Evolutionary conservation across 73 alveolate species (phyloP).

Genomic region (Breviolum minutum): DNA sequence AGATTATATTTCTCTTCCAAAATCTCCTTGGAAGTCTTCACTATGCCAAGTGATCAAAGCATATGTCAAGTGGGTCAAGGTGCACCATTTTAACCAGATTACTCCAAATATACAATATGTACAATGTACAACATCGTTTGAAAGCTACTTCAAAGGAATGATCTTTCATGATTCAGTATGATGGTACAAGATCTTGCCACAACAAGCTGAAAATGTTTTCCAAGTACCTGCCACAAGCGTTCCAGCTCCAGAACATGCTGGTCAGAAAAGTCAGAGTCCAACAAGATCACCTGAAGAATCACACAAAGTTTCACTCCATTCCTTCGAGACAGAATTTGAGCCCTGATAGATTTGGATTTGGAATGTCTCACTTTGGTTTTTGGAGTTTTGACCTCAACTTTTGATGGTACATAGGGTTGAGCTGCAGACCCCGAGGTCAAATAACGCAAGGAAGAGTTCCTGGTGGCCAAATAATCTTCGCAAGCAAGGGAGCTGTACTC

Average conservation of each 20-base stretch:
- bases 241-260: slow-evolving; percentile 46
- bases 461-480: not conserved
- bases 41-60: not conserved
- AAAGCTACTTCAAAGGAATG: too few species aligned
- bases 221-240: slow-evolving; percentile 11
- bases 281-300: slow-evolving; percentile 1
- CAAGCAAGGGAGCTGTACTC: too few species aligned
- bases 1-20: not conserved
- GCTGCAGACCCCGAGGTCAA: slow-evolving; percentile 63
- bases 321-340: too few species aligned
- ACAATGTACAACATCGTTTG: not conserved
- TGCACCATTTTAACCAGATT: not conserved
- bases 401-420: not conserved
- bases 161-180: not conserved
- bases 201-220: not conserved
- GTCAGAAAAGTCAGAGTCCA: not conserved
- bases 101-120: not conserved
- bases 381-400: too few species aligned
- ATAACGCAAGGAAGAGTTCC: slow-evolving; percentile 70
- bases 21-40: not conserved
- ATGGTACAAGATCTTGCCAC: not conserved
- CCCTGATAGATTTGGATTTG: too few species aligned
- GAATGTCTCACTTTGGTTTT: too few species aligned
- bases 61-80: not conserved
- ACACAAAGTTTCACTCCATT: not conserved